Conservation (phyloP, 2,329 filamentous ascomycete species). For the Penicillium occitanis region DNA sequence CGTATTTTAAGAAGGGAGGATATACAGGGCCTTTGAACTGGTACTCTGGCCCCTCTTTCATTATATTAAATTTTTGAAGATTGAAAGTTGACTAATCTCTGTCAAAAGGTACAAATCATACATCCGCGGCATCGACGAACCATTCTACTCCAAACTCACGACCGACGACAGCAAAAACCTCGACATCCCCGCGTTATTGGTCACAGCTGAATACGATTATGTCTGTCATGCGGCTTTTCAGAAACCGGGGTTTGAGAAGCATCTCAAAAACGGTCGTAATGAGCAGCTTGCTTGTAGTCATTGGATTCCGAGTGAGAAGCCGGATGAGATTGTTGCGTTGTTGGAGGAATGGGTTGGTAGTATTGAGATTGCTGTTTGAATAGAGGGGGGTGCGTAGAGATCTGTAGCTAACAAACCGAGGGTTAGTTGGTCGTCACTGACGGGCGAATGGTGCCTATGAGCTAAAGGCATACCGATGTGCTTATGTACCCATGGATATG, state of each 20-base stretch:
- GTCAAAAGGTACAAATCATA: constrained; percentile 14
- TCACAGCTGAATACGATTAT: constrained; percentile 14
- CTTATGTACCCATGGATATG: neutral
- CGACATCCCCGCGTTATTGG: constrained; percentile 7
- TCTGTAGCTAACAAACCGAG: neutral
- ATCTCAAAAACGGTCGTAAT: neutral
- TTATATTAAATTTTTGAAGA: neutral
- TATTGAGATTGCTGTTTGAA: neutral
- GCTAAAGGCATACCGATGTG: neutral
- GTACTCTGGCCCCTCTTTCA: no score
- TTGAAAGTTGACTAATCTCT: neutral
- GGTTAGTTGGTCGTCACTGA: neutral
- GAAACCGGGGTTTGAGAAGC: neutral
- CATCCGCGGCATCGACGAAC: constrained; percentile 13
- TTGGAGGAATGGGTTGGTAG: constrained; percentile 12
- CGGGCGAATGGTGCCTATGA: neutral
- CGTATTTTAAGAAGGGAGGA: constrained; percentile 12
- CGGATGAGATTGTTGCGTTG: constrained; percentile 6
- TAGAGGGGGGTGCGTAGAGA: neutral
- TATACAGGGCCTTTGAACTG: constrained; percentile 20
- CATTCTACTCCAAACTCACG: neutral
- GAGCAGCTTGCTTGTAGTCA: constrained; percentile 15
- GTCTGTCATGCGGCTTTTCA: constrained; percentile 12
- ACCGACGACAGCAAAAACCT: constrained; percentile 15
- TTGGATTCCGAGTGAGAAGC: constrained; percentile 18